Evolutionary conservation across 345 rosid genomes (phyloP).

Genomic region (Raphanus raphanistrum): DNA sequence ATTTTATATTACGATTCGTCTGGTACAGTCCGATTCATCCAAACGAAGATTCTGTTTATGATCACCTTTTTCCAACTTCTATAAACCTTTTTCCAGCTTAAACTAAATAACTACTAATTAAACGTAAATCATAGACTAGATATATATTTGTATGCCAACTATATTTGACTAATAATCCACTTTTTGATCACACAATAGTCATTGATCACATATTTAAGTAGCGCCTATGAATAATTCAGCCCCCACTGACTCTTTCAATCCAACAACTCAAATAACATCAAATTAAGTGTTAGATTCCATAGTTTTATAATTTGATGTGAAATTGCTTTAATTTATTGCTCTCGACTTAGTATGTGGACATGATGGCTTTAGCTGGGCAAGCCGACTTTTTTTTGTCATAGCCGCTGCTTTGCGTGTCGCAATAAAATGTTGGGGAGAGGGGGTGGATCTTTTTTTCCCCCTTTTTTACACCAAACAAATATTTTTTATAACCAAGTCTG

Average conservation of each 20-base stretch:
- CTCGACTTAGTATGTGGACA: background rate
- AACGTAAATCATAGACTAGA: background rate
- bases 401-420: background rate
- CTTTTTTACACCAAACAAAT: too few relatives aligned
- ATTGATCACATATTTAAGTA: conserved; percentile 16
- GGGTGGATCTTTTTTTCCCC: too few relatives aligned
- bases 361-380: background rate
- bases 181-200: conserved; percentile 29
- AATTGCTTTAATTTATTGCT: background rate
- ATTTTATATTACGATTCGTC: background rate
- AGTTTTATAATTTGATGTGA: conserved; percentile 3
- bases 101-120: background rate
- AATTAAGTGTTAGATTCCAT: conserved; percentile 26
- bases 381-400: background rate
- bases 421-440: background rate
- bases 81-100: background rate
- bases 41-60: conserved; percentile 30
- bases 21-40: conserved; percentile 25
- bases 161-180: conserved; percentile 61
- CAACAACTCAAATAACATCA: conserved; percentile 36
- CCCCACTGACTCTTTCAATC: conserved; percentile 48
- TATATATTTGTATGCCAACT: conserved; percentile 46
- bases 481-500: too few relatives aligned
- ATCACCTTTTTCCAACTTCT: conserved; percentile 27
- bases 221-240: conserved; percentile 27